Evolutionary conservation across 1,284 basidiomycete species (phyloP), one percentile per base, ranked within the genome.

Genomic region (Anthracocystis setariae): DNA sequence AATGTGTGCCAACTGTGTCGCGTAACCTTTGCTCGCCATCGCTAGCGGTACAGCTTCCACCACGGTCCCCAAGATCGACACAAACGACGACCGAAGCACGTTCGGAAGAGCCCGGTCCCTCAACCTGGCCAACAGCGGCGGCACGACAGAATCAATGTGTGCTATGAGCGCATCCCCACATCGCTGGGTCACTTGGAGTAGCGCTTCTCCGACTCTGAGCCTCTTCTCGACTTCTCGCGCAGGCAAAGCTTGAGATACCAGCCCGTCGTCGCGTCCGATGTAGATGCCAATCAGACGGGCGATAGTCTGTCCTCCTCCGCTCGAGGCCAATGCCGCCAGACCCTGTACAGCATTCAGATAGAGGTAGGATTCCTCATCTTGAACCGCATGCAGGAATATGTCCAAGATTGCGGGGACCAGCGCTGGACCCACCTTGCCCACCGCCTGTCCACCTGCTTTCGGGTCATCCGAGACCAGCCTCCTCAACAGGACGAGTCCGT

Each of bases 331-430:
- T 9, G 88, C 89, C 5, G 90, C 88, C 2, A 98, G 85, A 0
- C 94, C 95, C 78, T 94, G 91, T 5, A 96, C 90, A 0, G 92
- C 93, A 79, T 94, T 94, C 56, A 98, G 85, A 82, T 94, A 98
- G 60, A 98, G 89, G 83, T 94, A 98, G 32, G 92, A 93, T 80
- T 98, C 95, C 48, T 94, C 91, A 76, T 97, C 93, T 78, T 93
- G 90, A 3, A 96, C 84, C 0, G 90, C 88, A 76, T 92, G 89
- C 64, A 96, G 84, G 81, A 96, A 94, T 49, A 97, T 90, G 44
- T 92, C 91, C 43, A 94, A 85, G 72, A 97, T 92, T 1, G 90
- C 90, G 0, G 93, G 92, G 4, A 91, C 84, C 15, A 96, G 86
- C 2, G 78, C 75, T 8, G 73, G 64, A 27, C 76, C 77, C 12